Conservation (phyloP, 345 rosid genomes). For the Sonneratia alba region DNA sequence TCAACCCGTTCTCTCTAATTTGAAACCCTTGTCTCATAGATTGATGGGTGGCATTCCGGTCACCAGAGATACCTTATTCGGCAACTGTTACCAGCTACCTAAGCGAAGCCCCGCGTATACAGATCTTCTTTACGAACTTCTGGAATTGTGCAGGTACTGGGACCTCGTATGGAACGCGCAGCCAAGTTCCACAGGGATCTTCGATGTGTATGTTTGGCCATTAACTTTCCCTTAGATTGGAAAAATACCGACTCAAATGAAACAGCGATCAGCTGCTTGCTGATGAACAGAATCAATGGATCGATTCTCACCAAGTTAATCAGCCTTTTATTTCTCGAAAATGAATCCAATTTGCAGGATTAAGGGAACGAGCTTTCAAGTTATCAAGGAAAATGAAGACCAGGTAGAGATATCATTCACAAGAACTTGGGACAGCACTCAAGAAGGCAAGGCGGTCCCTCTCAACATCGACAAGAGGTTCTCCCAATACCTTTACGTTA, state of each 20-base stretch:
- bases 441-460: constrained; percentile 31
- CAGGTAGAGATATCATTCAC: constrained; percentile 54
- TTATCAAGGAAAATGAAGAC: constrained; percentile 39
- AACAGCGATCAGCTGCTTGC: neutral
- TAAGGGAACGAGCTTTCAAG: constrained; percentile 44
- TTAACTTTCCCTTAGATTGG: too few species aligned
- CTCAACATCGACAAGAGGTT: constrained; percentile 65
- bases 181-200: constrained; percentile 41
- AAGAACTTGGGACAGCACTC: constrained; percentile 44
- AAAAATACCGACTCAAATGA: too few species aligned
- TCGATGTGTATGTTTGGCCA: constrained; percentile 55
- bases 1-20: too few species aligned
- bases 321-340: neutral
- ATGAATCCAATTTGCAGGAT: constrained; percentile 24
- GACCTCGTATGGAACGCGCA: constrained; percentile 62
- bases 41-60: neutral
- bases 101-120: too few species aligned
- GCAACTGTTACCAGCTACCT: too few species aligned
- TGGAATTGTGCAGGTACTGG: constrained; percentile 46
- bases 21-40: neutral
- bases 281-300: too few species aligned
- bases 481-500: too few species aligned
- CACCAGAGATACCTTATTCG: neutral
- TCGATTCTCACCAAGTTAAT: too few species aligned
- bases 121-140: neutral